Base-by-base conservation (phyloP, 1,139 yeast species). In the Suhomyces panamericanus region DNA sequence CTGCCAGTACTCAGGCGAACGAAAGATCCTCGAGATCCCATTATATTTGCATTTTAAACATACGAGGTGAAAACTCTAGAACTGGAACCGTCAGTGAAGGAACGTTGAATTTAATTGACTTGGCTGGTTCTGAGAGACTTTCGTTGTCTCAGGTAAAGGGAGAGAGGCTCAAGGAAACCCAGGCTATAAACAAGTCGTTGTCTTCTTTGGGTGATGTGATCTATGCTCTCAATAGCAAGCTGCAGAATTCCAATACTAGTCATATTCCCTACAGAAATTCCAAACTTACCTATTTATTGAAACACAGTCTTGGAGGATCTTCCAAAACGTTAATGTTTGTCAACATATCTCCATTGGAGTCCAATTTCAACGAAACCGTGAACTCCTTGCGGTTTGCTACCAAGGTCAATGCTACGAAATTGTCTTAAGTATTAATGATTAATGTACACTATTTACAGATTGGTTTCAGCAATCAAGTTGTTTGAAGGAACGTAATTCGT, bases 251-350 rank as follows among this genome's bases (percentile, higher is more conserved):
- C 26, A 55, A 22, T 50, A 62, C 80, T 11, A 52, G 46, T 14
- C 83, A 80, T 57, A 62, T 79, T 10, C 84, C 85, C 0, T 80
- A 70, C 57, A 61, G 84, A 49, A 78, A 79, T 57, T 77, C 82
- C 7, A 78, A 78, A 62, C 70, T 93, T 55, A 93, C 99, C 0
- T 88, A 87, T 59, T 68, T 91, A 14, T 70, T 93, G 49, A 95
- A 90, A 57, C 82, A 88, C 59, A 89, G 97, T 35, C 70, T 93
- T 35, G 83, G 88, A 2, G 97, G 96, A 0, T 78, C 81, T 47
- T 87, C 96, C 1, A 93, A 91, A 62, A 90, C 97, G 0, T 70
- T 93, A 48, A 90, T 93, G 97, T 86, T 93, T 73, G 97, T 90
- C 12, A 91, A 90, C 56, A 76, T 91, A 6, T 87, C 96, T 2